Base-by-base conservation (phyloP, 164 flowering plant genomes). In the Magnolia kwangsiensis region DNA sequence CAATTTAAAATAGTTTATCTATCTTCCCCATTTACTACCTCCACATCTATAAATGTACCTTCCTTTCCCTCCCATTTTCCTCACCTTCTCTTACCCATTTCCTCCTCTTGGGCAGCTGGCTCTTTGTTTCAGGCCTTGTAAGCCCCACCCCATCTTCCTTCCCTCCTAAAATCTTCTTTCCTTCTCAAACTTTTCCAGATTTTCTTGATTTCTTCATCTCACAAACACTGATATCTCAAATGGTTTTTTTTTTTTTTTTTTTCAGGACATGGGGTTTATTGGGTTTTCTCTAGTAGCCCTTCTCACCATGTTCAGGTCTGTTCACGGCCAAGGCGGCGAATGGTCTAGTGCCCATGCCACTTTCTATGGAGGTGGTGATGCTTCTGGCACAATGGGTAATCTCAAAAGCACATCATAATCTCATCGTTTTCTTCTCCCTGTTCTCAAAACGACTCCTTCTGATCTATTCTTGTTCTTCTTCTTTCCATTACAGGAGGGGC, bases 371-470 rank as follows among this genome's bases (percentile, higher is more conserved):
- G 92, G 91, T 16, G 86, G 90, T 70, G 94, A 90, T 82, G 94
- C 94, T 78, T 89, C 94, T 63, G 92, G 91, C 4, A 89, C 92
- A 81, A 90, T 89, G 92, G 94, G 94, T 90, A 84, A 50, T 82
- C 81, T 58, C 49, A 72, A 49, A 71, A 63, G 29, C n/a, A 31
- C n/a, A 50, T 24, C 21, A 23, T 50, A 69, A 20, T 18, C 50
- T 9, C 21, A 37, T 69, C 50, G 2, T 16, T 37, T 16, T 45
- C 18, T 69, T 69, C 10, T 69, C 50, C 14, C 11, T 16, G 1
- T 65, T 65, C 29, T 37, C 14, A 13, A 65, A 65, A 29, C 11
- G 4, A 24, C 68, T 65, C 29, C 10, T 31, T 51, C 10, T 37
- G 50, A 11, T 65, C 10, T 77, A 50, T 50, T 76, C 21, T 71